A percentile compares a stretch with the other conserved stretches of the same genome.
Evolutionary conservation across 768 basidiomycete genomes (phyloP).

Genomic region (Hydnum rufescens): DNA sequence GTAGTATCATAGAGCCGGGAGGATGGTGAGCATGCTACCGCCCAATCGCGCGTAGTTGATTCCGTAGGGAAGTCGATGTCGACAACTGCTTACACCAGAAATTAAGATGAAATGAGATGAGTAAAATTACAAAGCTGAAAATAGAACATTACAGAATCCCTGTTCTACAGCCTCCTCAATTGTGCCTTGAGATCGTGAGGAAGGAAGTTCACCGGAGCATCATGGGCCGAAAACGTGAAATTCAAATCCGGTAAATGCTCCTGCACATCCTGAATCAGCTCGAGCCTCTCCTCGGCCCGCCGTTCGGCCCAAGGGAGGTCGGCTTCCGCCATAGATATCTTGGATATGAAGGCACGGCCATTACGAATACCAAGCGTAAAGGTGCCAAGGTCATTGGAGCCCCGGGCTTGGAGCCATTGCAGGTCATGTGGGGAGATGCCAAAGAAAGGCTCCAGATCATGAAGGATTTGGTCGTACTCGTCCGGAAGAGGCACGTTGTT

Average conservation of each 20-base stretch:
- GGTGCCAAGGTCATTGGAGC: slow-evolving; percentile 18
- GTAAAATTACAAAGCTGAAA: too few species aligned
- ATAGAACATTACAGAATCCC: too few species aligned
- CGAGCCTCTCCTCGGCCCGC: slow-evolving; percentile 14
- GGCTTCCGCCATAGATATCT: slow-evolving; percentile 13
- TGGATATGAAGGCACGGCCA: slow-evolving; percentile 7
- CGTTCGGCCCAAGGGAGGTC: slow-evolving; percentile 6
- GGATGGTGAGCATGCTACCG: too few species aligned
- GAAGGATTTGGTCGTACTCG: slow-evolving; percentile 33
- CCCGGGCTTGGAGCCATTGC: slow-evolving; percentile 19
- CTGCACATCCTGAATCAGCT: slow-evolving; percentile 23
- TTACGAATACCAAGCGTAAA: slow-evolving; percentile 4
- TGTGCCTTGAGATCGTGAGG: slow-evolving; percentile 20
- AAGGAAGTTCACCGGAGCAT: slow-evolving; percentile 16
- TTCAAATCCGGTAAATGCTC: slow-evolving; percentile 27
- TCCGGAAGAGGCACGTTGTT: slow-evolving; percentile 31
- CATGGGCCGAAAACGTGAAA: slow-evolving; percentile 22
- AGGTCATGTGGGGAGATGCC: slow-evolving; percentile 29
- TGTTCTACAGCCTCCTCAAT: too few species aligned
- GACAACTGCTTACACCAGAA: too few species aligned
- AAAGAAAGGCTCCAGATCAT: slow-evolving; percentile 24
- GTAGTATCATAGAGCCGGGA: too few species aligned
- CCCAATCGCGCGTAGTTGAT: too few species aligned
- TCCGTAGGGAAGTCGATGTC: too few species aligned
- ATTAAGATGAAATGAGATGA: too few species aligned